Base-by-base conservation (phyloP, 164 flowering plant genomes). In the Magnolia sinica region DNA sequence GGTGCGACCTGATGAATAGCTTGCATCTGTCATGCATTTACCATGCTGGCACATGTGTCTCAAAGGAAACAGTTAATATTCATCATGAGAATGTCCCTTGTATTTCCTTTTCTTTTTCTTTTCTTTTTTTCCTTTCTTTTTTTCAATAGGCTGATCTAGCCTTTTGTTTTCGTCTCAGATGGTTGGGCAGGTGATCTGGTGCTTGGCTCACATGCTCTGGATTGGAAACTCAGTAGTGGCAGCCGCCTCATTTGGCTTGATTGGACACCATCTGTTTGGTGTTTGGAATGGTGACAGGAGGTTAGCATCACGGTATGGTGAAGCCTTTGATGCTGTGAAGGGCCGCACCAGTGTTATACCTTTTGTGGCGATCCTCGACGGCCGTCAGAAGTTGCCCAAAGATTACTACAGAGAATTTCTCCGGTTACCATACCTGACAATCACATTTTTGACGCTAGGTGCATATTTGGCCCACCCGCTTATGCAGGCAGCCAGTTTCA, bases 151-250 rank as follows among this genome's bases (percentile, higher is more conserved):
- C 71, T 68, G n/a, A 31, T 24, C 50, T 68, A 8, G 59, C 68
- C 11, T 51, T 71, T 52, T 50, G 52, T 74, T 68, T 22, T 29
- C 66, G 19, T 27, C 75, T 22, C 83, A 96, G 98, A 88, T 94
- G 97, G 99, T 91, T 72, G 99, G 99, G 74, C 99, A 96, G 85
- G 97, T 90, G 68, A 83, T 96, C 16, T 96, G 99, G 99, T 94
- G 99, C 86, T 74, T 96, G 80, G 97, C 98, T 80, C 99, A 96
- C 84, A 88, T 92, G 50, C 23, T 91, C 19, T 96, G 97, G 99
- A 89, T 91, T 20, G 99, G 98, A 72, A 94, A 92, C 83, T 87
- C 99, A 10, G 97, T 96, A 8, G 88, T 91, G 11, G 90, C 85
- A n/a, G 97, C 98, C 79, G 96, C 98, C 20, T 94, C 99, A 9